Percentiles rank a stretch among this genome's conserved stretches.
phyloP scores from a whole-genome alignment of 495 filamentous ascomycete genomes.

The Niebla homalea region DNA sequence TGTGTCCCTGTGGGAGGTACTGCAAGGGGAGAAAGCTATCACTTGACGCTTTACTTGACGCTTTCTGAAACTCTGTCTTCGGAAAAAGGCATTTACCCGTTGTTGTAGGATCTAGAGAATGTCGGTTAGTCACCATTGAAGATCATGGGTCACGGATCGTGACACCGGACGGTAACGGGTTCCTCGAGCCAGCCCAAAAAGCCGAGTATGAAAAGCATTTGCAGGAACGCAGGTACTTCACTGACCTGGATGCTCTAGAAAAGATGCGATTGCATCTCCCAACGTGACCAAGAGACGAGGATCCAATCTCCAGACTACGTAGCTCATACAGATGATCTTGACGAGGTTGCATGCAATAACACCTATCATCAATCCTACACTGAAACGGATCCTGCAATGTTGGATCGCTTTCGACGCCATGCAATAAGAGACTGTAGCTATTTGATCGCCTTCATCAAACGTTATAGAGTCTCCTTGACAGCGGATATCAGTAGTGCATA shows the following conservation, averaged over 20 bases:
- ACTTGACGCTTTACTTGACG: not conserved
- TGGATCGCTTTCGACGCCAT: not conserved
- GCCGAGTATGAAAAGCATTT: not conserved
- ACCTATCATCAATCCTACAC: constrained; percentile 21
- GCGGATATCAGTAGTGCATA: too few relatives aligned
- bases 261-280: constrained; percentile 12
- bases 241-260: not conserved
- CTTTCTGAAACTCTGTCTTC: not conserved
- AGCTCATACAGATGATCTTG: constrained; percentile 23
- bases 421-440: too few relatives aligned
- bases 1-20: not conserved
- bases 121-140: too few relatives aligned
- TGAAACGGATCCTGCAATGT: constrained; percentile 31
- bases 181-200: too few relatives aligned
- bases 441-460: too few relatives aligned
- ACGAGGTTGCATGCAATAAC: constrained; percentile 27
- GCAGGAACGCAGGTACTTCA: not conserved
- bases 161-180: too few relatives aligned
- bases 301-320: constrained; percentile 9
- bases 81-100: not conserved
- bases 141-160: too few relatives aligned
- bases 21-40: not conserved
- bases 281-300: constrained; percentile 11
- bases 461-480: too few relatives aligned
- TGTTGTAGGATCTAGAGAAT: not conserved